These are phyloP conservation scores for Termitomyces sp. DNA, from an alignment of 768 basidiomycete species.

Conservation along the genomic window DNA sequence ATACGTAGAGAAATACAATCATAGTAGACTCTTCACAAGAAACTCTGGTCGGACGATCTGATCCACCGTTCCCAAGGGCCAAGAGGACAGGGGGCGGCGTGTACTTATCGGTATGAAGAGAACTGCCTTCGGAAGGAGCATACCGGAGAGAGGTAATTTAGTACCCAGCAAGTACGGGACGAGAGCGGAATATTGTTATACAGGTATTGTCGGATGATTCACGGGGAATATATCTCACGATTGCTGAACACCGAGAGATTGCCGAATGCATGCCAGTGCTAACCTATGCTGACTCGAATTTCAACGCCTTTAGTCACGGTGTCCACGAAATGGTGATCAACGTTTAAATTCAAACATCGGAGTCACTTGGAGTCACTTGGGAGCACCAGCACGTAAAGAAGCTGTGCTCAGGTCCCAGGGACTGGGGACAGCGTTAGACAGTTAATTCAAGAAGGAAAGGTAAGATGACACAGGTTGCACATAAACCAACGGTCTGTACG, in stretches of 20 bases:
- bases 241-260: not conserved
- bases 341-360: too few species aligned
- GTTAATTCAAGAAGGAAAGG: not conserved
- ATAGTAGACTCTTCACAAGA: too few species aligned
- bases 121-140: not conserved
- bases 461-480: slow-evolving; percentile 1
- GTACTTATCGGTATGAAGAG: not conserved
- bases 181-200: not conserved
- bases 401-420: slow-evolving; percentile 7
- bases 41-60: not conserved
- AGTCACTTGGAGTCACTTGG: slow-evolving; percentile 3
- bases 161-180: not conserved
- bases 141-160: not conserved
- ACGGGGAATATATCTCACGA: not conserved
- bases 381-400: not conserved
- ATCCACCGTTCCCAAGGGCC: not conserved
- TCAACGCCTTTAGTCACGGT: not conserved
- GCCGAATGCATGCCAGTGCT: too few species aligned
- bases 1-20: too few species aligned
- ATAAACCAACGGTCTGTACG: slow-evolving; percentile 9
- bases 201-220: too few species aligned
- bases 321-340: not conserved
- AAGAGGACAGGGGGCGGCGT: not conserved
- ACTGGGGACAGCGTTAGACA: not conserved
- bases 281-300: not conserved